Conservation (phyloP, 805 yeast genomes). For the Teunomyces stri region DNA sequence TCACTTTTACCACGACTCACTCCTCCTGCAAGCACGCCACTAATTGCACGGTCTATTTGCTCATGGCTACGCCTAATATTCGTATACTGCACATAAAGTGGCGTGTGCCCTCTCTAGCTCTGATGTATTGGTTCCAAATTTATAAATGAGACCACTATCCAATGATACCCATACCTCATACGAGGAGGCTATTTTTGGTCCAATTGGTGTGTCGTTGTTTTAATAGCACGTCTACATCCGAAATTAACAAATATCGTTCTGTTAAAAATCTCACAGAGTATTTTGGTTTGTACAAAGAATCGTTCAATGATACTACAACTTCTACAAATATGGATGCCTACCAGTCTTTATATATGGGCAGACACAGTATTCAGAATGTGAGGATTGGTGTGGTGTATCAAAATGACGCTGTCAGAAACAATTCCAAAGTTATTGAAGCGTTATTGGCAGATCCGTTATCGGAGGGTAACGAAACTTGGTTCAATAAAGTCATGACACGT, state of each 20-base stretch:
- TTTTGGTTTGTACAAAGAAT: not conserved
- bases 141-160: not conserved
- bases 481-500: slow-evolving; percentile 22
- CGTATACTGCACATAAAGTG: too few relatives aligned
- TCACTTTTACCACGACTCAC: too few relatives aligned
- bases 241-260: not conserved
- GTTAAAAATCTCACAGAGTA: not conserved
- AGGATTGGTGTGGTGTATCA: slow-evolving; percentile 36
- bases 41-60: too few relatives aligned
- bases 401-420: slow-evolving; percentile 14
- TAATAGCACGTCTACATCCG: not conserved
- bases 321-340: slow-evolving; percentile 13
- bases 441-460: slow-evolving; percentile 43
- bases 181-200: not conserved
- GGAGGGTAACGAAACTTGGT: slow-evolving; percentile 30
- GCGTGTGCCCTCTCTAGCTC: too few relatives aligned
- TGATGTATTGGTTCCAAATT: too few relatives aligned
- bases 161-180: not conserved
- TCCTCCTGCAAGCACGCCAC: too few relatives aligned
- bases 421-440: slow-evolving; percentile 33
- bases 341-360: slow-evolving; percentile 9
- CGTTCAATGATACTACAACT: slow-evolving; percentile 20
- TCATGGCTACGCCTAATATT: too few relatives aligned
- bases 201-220: not conserved
- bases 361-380: slow-evolving; percentile 14